Evolutionary conservation across 352 stramenopile species (phyloP).

Genomic region (Aphanomyces cochlioides): DNA sequence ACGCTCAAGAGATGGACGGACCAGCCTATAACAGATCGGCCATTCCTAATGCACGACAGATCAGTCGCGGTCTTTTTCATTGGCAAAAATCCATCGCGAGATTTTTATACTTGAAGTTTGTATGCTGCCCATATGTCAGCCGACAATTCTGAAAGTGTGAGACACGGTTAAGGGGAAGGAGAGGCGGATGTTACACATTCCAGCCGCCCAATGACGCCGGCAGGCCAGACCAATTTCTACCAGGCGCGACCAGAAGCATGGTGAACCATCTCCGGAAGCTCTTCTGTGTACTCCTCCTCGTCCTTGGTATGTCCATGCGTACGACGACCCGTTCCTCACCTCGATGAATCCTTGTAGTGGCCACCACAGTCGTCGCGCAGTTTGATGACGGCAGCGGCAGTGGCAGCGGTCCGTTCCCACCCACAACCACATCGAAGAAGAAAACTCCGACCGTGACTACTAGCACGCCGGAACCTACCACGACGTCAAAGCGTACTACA

Average conservation of each 20-base stretch:
- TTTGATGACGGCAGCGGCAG: not conserved
- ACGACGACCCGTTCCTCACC: not conserved
- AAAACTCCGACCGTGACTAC: not conserved
- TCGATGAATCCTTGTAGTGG: not conserved
- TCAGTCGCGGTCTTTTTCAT: no score
- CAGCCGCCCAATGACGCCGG: not conserved
- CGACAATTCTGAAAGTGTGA: not conserved
- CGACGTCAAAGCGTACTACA: slow-evolving; percentile 5
- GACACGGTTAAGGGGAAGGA: not conserved
- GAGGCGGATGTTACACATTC: slow-evolving; percentile 18
- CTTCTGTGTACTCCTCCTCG: slow-evolving; percentile 19
- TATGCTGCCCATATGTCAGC: not conserved
- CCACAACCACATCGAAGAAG: no score
- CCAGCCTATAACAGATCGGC: no score
- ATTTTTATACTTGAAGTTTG: slow-evolving; percentile 18
- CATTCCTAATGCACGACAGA: no score
- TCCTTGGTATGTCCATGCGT: slow-evolving; percentile 11
- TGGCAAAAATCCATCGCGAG: not conserved
- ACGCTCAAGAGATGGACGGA: no score
- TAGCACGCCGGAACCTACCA: not conserved
- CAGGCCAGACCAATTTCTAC: slow-evolving; percentile 8
- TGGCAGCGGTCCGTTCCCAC: not conserved
- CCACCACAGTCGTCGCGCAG: not conserved
- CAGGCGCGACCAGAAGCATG: slow-evolving; percentile 4
- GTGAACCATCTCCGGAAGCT: slow-evolving; percentile 9